Percentiles rank a stretch among this genome's conserved stretches.
These are phyloP conservation scores for Oropetium thomaeum DNA, from an alignment of 176 grass and related monocot genomes.

Conservation along the genomic window DNA sequence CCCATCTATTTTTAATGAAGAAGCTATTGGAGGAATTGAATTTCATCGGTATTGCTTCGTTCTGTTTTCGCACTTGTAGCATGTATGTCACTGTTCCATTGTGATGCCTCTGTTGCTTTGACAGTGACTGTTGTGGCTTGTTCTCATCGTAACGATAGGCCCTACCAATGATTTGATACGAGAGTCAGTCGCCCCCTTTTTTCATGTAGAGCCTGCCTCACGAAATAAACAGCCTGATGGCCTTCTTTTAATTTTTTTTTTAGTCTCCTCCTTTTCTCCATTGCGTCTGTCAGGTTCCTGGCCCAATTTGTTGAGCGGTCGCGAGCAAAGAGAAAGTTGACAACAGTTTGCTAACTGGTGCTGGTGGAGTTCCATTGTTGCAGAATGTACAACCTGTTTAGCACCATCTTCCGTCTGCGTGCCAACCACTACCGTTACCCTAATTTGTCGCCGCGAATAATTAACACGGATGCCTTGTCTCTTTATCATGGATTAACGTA, in stretches of 20 bases:
- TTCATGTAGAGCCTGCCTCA: conserved; percentile 23
- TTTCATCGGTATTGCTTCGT: conserved; percentile 6
- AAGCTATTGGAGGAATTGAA: conserved; percentile 35
- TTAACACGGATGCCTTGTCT: conserved; percentile 21
- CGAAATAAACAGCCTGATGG: conserved; percentile 14
- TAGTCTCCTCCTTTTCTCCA: conserved; percentile 10
- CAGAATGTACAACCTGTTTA: conserved; percentile 3
- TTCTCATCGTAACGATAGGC: conserved; percentile 35
- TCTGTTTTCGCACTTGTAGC: not conserved
- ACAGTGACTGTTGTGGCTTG: conserved; percentile 27
- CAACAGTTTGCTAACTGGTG: conserved; percentile 4
- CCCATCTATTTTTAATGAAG: conserved; percentile 50
- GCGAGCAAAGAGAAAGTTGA: not conserved
- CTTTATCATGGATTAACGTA: conserved; percentile 25
- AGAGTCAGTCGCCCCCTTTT: conserved; percentile 41
- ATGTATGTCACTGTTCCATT: conserved; percentile 11
- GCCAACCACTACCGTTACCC: conserved; percentile 19
- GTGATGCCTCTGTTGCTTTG: conserved; percentile 10
- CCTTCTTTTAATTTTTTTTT: conserved; percentile 5
- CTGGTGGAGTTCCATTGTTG: conserved; percentile 14
- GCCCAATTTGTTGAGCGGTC: not conserved
- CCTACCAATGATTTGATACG: conserved; percentile 75
- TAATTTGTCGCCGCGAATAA: not conserved
- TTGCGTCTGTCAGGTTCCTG: conserved; percentile 11
- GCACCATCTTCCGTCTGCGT: not conserved